Evolutionary conservation across 2,329 filamentous ascomycete species (phyloP), one percentile per base, ranked within the genome.

Genomic region (Fusarium buxicola): DNA sequence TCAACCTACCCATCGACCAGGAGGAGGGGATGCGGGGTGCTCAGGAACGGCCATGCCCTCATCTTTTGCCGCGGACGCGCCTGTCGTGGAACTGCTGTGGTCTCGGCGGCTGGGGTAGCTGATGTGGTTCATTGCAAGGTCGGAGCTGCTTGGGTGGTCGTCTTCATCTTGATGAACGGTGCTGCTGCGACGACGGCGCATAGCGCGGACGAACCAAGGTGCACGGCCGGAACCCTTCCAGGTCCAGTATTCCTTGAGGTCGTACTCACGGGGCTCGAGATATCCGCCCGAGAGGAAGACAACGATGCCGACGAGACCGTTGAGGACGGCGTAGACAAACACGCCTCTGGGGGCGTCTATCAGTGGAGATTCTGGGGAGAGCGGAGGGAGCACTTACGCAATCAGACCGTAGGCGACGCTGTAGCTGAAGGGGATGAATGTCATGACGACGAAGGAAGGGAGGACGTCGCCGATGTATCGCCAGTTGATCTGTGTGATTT

Each of bases 371-470:
- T 3, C 8, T 4, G 4, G 4, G n/a, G 8, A n/a, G 28, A n/a
- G 2, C 7, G 13, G 2, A 9, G 2, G 15, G 8, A 10, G n/a
- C 3, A 80, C 83, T 78, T 74, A 86, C 85, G 85, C 89, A 66
- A 92, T 91, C 25, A 93, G 83, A 15, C 90, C 90, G 63, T 92
- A 92, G 8, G 90, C 89, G 43, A 92, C 90, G 47, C 88, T 91
- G 81, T 92, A 93, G 63, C 87, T 92, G 72, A 92, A 91, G 0
- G 90, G 90, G 78, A 93, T 92, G 51, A 91, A 85, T 2, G 86
- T 85, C 66, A 92, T 86, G 5, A 90, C 91, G 28, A 92, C 81
- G 75, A 92, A 92, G 0, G 90, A 91, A 0, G 90, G 90, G 3
- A 92, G 80, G 0, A 90, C 88, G 61, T 93, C 90, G 45, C 90